Percentiles rank a stretch among this genome's conserved stretches.
These are phyloP conservation scores for Hylodesmum podocarpum DNA, from an alignment of 306 rosid species.

Conservation along the genomic window DNA sequence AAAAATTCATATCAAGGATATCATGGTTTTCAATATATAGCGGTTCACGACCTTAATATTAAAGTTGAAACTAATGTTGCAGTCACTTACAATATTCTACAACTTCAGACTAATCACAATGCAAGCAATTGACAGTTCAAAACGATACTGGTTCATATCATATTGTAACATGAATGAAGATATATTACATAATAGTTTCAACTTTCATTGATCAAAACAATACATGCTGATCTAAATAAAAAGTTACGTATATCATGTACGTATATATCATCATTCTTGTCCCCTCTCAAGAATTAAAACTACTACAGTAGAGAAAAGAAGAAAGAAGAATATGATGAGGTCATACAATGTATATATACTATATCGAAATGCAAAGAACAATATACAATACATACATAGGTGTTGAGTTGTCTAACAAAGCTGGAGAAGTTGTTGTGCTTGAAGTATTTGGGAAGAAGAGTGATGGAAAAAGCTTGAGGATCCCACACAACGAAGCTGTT, in stretches of 20 bases:
- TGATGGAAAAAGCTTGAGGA: constrained; percentile 54
- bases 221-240: background rate
- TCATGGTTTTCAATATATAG: background rate
- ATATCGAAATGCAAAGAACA: background rate
- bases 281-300: background rate
- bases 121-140: background rate
- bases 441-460: constrained; percentile 73
- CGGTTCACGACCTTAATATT: background rate
- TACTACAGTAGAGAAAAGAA: background rate
- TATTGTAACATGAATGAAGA: constrained; percentile 1
- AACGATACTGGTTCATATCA: background rate
- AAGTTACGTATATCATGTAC: background rate
- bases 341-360: background rate
- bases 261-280: background rate
- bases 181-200: background rate
- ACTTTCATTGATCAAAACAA: background rate
- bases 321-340: background rate
- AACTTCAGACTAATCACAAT: background rate
- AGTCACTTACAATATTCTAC: background rate
- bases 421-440: constrained; percentile 84
- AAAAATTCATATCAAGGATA: background rate
- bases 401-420: constrained; percentile 81
- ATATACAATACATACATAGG: constrained; percentile 55
- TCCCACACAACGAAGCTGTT: constrained; percentile 82
- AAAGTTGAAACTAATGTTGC: background rate